Evolutionary conservation across 169 alveolate species (phyloP).

Genomic region (Babesia ovata): DNA sequence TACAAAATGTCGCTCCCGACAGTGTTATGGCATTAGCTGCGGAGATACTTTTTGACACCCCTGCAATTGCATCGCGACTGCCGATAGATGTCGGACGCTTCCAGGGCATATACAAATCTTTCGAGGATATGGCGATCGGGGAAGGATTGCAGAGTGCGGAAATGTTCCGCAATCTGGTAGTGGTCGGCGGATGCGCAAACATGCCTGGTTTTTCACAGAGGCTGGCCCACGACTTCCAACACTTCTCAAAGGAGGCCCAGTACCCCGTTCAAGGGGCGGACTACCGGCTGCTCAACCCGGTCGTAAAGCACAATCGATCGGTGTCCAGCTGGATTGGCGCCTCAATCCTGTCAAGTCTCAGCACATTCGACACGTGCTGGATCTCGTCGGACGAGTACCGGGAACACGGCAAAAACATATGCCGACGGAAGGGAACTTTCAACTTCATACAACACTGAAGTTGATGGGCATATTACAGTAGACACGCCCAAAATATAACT

Average conservation of each 20-base stretch:
- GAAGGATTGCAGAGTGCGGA: not conserved
- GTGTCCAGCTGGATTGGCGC: conserved; percentile 97
- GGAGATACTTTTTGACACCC: conserved; percentile 10
- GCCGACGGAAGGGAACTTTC: conserved; percentile 17
- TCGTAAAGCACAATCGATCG: conserved; percentile 67
- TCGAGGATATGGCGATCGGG: not conserved
- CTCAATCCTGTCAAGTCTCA: conserved; percentile 91
- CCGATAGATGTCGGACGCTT: conserved; percentile 21
- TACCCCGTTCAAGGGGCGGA: not conserved
- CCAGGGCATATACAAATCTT: not conserved
- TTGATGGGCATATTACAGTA: not conserved
- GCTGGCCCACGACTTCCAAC: not conserved
- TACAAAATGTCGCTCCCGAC: not conserved
- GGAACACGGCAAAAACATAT: conserved; percentile 84
- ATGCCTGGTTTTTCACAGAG: conserved; percentile 8
- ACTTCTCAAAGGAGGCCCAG: not conserved
- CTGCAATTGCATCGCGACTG: not conserved
- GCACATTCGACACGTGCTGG: conserved; percentile 96
- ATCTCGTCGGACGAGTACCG: conserved; percentile 90
- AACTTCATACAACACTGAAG: not conserved
- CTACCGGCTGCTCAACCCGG: not conserved
- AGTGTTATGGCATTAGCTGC: not conserved
- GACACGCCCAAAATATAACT: not conserved
- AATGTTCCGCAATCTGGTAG: not conserved
- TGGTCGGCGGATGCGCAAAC: conserved; percentile 24